Percentiles rank a stretch among this genome's conserved stretches.
phyloP scores from a whole-genome alignment of 78 protist genomes.

The Corallochytrium limacisporum region DNA sequence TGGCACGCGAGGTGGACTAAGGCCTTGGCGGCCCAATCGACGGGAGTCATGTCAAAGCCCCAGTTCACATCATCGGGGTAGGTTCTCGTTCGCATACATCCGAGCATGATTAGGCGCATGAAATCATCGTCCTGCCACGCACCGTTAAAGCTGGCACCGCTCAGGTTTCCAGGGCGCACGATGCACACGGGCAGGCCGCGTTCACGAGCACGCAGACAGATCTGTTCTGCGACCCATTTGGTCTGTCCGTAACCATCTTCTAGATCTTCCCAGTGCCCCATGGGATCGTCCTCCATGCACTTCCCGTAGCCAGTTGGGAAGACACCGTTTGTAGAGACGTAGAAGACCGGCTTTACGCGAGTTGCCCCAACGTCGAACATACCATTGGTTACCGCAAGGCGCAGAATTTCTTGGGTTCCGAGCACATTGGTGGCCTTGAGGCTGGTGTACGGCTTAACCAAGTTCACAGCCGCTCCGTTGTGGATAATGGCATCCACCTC shows the following conservation, averaged over 20 bases:
- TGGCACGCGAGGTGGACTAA: background rate
- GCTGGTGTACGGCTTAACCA: slow-evolving; percentile 10
- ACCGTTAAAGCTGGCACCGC: background rate
- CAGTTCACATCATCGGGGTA: background rate
- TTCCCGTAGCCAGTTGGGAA: background rate
- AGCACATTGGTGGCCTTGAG: slow-evolving; percentile 6
- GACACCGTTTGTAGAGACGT: slow-evolving; percentile 19
- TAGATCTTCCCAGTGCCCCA: background rate
- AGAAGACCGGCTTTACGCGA: background rate
- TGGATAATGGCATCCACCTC: slow-evolving; percentile 1
- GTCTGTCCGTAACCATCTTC: slow-evolving; percentile 3
- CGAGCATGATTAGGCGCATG: background rate
- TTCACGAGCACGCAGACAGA: background rate
- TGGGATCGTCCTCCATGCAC: background rate
- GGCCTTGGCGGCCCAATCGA: background rate
- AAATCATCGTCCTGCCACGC: background rate
- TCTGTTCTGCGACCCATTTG: slow-evolving; percentile 23
- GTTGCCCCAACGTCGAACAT: background rate
- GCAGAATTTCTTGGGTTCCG: background rate
- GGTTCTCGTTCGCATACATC: background rate
- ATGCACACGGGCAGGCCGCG: background rate
- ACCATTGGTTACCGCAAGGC: background rate
- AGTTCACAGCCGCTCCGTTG: slow-evolving; percentile 2
- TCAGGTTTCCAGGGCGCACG: slow-evolving; percentile 16
- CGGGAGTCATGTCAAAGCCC: slow-evolving; percentile 9